Conservation (phyloP, 495 filamentous ascomycete species). For the Penicillium paxilli region DNA sequence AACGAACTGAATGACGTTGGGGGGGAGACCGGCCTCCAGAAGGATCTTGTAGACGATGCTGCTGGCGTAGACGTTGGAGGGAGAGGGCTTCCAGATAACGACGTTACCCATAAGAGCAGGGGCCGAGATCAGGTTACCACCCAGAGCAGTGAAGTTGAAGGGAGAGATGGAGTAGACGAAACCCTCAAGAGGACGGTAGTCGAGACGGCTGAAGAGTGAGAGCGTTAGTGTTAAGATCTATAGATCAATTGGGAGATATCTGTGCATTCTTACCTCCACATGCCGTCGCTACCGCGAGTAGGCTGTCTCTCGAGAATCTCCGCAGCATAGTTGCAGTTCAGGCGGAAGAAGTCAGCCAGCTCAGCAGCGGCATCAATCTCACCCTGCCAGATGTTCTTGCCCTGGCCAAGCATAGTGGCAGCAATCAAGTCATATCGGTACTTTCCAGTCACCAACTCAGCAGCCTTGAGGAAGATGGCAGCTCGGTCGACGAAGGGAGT, state of each 20-base stretch:
- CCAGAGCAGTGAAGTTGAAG: constrained; percentile 90
- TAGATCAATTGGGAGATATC: no score
- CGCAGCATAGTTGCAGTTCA: constrained; percentile 76
- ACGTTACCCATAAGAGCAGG: constrained; percentile 84
- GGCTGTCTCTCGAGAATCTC: constrained; percentile 76
- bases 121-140: constrained; percentile 70
- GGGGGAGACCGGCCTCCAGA: constrained; percentile 81
- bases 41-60: constrained; percentile 78
- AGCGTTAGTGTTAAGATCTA: not conserved
- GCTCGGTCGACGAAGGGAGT: constrained; percentile 87
- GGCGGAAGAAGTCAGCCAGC: constrained; percentile 83
- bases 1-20: constrained; percentile 80
- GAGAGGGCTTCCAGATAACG: constrained; percentile 86
- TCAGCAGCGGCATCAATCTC: constrained; percentile 96
- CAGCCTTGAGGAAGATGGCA: constrained; percentile 90
- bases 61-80: constrained; percentile 72
- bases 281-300: constrained; percentile 51
- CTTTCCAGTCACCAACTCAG: constrained; percentile 82
- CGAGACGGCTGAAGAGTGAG: constrained; percentile 51
- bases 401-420: constrained; percentile 91
- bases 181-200: constrained; percentile 81
- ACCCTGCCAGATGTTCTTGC: constrained; percentile 96
- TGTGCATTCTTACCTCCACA: constrained; percentile 70
- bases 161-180: constrained; percentile 86
- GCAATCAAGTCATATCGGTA: constrained; percentile 94